Conservation (phyloP, 2,329 filamentous ascomycete genomes). For the Pyrenochaeta sp. region DNA sequence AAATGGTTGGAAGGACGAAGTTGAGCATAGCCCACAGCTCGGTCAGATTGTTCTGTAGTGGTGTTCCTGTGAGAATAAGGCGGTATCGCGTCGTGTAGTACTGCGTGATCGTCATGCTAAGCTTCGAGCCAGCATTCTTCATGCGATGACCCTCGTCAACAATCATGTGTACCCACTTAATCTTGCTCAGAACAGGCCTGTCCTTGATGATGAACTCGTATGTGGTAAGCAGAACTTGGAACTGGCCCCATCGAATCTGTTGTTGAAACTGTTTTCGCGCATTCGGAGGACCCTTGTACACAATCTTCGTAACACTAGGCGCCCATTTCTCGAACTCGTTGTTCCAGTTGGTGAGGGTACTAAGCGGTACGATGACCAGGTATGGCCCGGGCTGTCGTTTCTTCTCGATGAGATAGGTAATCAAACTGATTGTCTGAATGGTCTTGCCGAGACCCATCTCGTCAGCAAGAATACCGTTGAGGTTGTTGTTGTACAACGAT, state of each 20-base stretch:
- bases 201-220: slow-evolving; percentile 99
- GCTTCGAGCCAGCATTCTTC: slow-evolving; percentile 97
- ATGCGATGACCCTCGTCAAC: slow-evolving; percentile 99
- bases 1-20: slow-evolving; percentile 97
- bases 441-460: slow-evolving; percentile 99
- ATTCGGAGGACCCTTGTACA: slow-evolving; percentile 95
- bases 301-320: slow-evolving; percentile 82
- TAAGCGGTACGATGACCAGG: slow-evolving; percentile 94
- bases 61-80: slow-evolving; percentile 95
- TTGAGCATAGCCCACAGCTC: slow-evolving; percentile 98
- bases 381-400: slow-evolving; percentile 93
- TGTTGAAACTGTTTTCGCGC: slow-evolving; percentile 90
- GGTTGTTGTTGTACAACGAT: slow-evolving; percentile 99
- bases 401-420: slow-evolving; percentile 95
- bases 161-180: slow-evolving; percentile 99
- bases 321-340: slow-evolving; percentile 99
- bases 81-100: slow-evolving; percentile 97
- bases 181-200: slow-evolving; percentile 91
- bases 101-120: slow-evolving; percentile 91
- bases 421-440: slow-evolving; percentile 97
- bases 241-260: slow-evolving; percentile 90
- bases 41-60: slow-evolving; percentile 93
- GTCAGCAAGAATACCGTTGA: slow-evolving; percentile 97
- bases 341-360: slow-evolving; percentile 98
- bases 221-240: slow-evolving; percentile 95